Percentiles rank a stretch among this genome's conserved stretches.
Conservation (phyloP, 73 alveolate genomes). For the Paramecium tetraurelia region DNA sequence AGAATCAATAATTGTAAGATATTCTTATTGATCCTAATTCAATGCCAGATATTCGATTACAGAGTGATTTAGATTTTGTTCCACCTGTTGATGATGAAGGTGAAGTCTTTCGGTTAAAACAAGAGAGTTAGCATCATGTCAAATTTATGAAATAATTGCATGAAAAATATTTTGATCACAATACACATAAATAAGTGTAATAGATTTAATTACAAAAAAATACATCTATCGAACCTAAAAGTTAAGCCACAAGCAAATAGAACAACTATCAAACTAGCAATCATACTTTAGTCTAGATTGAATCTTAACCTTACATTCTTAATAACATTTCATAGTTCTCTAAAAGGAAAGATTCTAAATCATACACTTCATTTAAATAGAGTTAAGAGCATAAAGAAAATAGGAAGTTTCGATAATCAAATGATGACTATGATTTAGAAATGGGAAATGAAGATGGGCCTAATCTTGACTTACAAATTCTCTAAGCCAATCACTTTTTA, state of each 20-base stretch:
- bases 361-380: neutral
- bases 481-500: neutral
- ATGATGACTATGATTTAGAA: constrained; percentile 49
- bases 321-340: neutral
- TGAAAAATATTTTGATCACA: constrained; percentile 20
- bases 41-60: neutral
- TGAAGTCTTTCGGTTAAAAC: neutral
- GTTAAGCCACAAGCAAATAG: neutral
- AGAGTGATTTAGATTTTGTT: neutral
- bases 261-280: constrained; percentile 12
- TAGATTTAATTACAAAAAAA: neutral
- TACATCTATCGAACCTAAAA: neutral
- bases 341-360: constrained; percentile 37
- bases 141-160: constrained; percentile 41
- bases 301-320: neutral
- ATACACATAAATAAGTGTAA: neutral
- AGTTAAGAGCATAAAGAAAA: constrained; percentile 18
- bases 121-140: neutral
- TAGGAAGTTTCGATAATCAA: constrained; percentile 21
- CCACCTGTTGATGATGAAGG: constrained; percentile 47
- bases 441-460: neutral
- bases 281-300: neutral
- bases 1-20: neutral
- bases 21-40: neutral
- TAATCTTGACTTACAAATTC: neutral